These are phyloP conservation scores for Lentithecium fluviatile DNA, from an alignment of 495 filamentous ascomycete species.

Conservation along the genomic window DNA sequence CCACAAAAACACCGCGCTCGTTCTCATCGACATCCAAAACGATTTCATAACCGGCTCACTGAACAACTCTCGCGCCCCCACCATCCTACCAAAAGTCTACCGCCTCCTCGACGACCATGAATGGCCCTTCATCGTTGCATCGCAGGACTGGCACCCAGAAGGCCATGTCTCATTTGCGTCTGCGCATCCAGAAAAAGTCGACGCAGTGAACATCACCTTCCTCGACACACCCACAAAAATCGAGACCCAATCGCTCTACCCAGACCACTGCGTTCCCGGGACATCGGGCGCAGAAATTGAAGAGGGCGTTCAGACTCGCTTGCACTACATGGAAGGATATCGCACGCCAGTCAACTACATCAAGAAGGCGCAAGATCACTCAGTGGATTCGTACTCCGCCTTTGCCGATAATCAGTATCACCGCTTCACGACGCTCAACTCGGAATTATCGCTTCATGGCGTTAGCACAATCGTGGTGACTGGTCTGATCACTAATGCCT, in stretches of 20 bases:
- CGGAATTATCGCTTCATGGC: conserved; percentile 34
- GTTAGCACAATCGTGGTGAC: conserved; percentile 38
- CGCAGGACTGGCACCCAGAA: conserved; percentile 38
- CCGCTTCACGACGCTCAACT: conserved; percentile 40
- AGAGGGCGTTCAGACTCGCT: conserved; percentile 30
- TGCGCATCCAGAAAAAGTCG: not conserved
- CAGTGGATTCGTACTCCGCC: conserved; percentile 38
- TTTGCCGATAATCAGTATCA: conserved; percentile 43
- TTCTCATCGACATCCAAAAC: conserved; percentile 41
- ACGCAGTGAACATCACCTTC: conserved; percentile 8
- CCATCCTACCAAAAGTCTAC: conserved; percentile 40
- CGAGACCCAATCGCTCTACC: conserved; percentile 37
- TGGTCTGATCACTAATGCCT: conserved; percentile 39
- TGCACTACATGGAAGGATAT: conserved; percentile 39
- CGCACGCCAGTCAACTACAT: conserved; percentile 37
- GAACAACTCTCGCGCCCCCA: conserved; percentile 34
- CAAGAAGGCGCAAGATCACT: conserved; percentile 42
- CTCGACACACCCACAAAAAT: conserved; percentile 27
- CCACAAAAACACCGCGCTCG: conserved; percentile 39
- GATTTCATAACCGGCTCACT: conserved; percentile 42
- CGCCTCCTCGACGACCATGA: conserved; percentile 39
- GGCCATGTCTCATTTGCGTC: conserved; percentile 38
- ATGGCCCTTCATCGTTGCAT: conserved; percentile 41
- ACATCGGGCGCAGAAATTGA: conserved; percentile 40
- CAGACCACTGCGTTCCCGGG: conserved; percentile 39